These are phyloP conservation scores for Delphinella strobiligena DNA, from an alignment of 2,329 filamentous ascomycete genomes.

Conservation along the genomic window DNA sequence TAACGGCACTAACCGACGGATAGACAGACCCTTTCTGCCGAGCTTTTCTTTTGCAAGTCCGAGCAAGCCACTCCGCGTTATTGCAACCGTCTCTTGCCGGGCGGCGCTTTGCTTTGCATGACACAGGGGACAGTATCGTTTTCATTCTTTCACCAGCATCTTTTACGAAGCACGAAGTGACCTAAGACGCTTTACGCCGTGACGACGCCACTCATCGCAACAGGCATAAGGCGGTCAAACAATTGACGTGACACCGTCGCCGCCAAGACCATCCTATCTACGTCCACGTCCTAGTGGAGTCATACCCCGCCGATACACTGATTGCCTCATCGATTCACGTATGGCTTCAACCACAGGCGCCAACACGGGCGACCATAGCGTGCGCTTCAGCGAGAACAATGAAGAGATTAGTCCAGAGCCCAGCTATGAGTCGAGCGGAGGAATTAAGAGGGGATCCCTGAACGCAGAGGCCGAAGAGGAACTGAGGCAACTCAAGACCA, in stretches of 20 bases:
- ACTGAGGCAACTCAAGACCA: slow-evolving; percentile 58
- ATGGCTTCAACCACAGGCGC: background rate
- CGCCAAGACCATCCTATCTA: background rate
- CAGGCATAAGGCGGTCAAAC: background rate
- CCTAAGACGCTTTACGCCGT: too few species aligned
- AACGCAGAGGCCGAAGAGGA: slow-evolving; percentile 42
- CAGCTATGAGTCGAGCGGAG: slow-evolving; percentile 19
- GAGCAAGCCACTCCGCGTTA: too few species aligned
- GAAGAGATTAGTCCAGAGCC: slow-evolving; percentile 53
- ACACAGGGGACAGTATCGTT: too few species aligned
- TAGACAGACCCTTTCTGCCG: too few species aligned
- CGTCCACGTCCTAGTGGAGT: background rate
- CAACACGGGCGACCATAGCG: slow-evolving; percentile 28
- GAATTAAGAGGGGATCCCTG: slow-evolving; percentile 19
- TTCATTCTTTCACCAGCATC: too few species aligned
- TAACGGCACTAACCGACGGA: too few species aligned
- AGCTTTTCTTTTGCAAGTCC: too few species aligned
- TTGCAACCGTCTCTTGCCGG: too few species aligned
- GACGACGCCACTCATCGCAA: background rate
- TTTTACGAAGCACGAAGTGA: too few species aligned
- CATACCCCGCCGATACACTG: too few species aligned
- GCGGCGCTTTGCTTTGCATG: too few species aligned
- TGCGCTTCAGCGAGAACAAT: slow-evolving; percentile 60
- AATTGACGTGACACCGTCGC: background rate
- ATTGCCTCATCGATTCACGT: too few species aligned